phyloP scores from a whole-genome alignment of 768 basidiomycete genomes.

The Tubosaeta sp. region DNA sequence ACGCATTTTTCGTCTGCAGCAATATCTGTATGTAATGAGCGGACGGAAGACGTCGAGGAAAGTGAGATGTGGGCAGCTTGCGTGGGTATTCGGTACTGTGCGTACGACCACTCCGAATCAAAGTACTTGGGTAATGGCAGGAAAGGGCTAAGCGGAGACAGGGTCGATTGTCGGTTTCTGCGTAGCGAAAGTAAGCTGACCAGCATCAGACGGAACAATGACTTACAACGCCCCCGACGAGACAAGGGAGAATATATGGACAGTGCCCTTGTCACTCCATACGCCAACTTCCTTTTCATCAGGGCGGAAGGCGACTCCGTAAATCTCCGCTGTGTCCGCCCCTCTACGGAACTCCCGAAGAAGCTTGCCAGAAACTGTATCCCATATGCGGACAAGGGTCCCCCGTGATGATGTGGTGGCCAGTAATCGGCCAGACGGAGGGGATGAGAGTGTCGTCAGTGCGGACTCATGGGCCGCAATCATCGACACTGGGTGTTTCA shows the following conservation, averaged over 20 bases:
- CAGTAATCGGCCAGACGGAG: constrained; percentile 72
- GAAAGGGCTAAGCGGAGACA: constrained; percentile 76
- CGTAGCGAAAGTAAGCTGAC: constrained; percentile 4
- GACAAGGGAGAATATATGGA: constrained; percentile 80
- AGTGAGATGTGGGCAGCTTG: constrained; percentile 81
- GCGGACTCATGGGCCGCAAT: constrained; percentile 81
- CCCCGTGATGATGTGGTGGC: constrained; percentile 83
- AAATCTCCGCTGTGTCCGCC: constrained; percentile 86
- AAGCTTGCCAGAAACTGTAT: constrained; percentile 66
- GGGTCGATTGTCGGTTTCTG: constrained; percentile 81
- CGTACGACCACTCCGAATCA: constrained; percentile 95
- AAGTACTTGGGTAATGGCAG: constrained; percentile 87
- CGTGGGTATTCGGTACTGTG: constrained; percentile 83
- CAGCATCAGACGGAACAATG: not conserved
- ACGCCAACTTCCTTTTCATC: constrained; percentile 86
- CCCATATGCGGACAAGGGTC: constrained; percentile 87
- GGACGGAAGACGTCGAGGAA: constrained; percentile 55
- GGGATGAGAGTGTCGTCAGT: constrained; percentile 72
- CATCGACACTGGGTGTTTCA: constrained; percentile 70
- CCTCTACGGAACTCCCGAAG: constrained; percentile 80
- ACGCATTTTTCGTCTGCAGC: constrained; percentile 82
- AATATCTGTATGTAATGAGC: constrained; percentile 53
- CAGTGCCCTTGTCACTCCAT: constrained; percentile 94
- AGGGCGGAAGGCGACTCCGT: constrained; percentile 81
- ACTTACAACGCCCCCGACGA: constrained; percentile 65